Percentiles rank a stretch among this genome's conserved stretches.
phyloP scores from a whole-genome alignment of 805 yeast species.

The Sporopachydermia lactativora region DNA sequence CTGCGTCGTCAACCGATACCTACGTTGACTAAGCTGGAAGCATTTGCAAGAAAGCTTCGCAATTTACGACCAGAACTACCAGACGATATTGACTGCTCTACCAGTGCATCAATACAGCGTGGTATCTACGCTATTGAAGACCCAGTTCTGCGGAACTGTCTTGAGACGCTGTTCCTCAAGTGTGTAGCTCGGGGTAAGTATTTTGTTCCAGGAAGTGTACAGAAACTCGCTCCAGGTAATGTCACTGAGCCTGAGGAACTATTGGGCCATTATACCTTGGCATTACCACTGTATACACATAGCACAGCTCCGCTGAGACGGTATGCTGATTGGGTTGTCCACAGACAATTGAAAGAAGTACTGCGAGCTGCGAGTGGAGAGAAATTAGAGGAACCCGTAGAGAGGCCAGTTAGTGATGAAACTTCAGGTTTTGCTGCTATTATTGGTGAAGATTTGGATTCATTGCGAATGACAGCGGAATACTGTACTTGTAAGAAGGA shows the following conservation, averaged over 20 bases:
- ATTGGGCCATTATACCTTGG: conserved; percentile 60
- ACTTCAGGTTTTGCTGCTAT: conserved; percentile 10
- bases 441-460: conserved; percentile 40
- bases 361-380: conserved; percentile 21
- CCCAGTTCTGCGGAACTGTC: conserved; percentile 47
- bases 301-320: conserved; percentile 87
- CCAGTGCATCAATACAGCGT: conserved; percentile 55
- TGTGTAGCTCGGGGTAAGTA: conserved; percentile 79
- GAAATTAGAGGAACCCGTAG: no score
- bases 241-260: not conserved
- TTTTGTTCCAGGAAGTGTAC: conserved; percentile 76
- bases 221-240: conserved; percentile 42
- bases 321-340: conserved; percentile 86
- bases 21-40: conserved; percentile 63
- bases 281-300: conserved; percentile 79
- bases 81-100: conserved; percentile 56
- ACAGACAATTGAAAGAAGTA: conserved; percentile 71
- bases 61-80: conserved; percentile 32
- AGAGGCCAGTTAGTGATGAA: conserved; percentile 2
- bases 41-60: conserved; percentile 57
- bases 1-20: conserved; percentile 85
- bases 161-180: conserved; percentile 69
- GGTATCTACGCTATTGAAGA: conserved; percentile 56
- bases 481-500: conserved; percentile 93
- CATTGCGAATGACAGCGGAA: conserved; percentile 72